These are phyloP conservation scores for Cladophialophora psammophila DNA, from an alignment of 2,329 filamentous ascomycete genomes.

Conservation along the genomic window DNA sequence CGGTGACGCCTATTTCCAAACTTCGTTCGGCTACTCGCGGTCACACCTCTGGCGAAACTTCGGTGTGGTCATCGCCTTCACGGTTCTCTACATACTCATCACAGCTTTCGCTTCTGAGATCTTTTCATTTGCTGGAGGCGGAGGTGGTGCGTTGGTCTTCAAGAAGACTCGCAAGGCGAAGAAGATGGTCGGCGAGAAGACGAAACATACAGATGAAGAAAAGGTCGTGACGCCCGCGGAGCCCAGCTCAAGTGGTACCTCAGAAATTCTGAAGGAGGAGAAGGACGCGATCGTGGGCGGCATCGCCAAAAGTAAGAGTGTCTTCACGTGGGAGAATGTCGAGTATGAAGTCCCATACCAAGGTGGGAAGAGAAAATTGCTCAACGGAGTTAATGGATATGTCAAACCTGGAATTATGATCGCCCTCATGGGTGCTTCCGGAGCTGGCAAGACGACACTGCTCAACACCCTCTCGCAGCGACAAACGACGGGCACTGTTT, in stretches of 20 bases:
- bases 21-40: slow-evolving; percentile 60
- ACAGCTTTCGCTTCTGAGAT: slow-evolving; percentile 75
- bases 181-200: slow-evolving; percentile 57
- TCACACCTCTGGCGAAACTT: slow-evolving; percentile 75
- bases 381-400: slow-evolving; percentile 76
- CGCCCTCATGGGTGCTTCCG: slow-evolving; percentile 80
- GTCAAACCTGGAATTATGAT: slow-evolving; percentile 82
- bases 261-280: slow-evolving; percentile 42
- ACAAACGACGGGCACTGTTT: slow-evolving; percentile 69
- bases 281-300: slow-evolving; percentile 54
- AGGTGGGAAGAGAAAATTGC: slow-evolving; percentile 65
- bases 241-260: slow-evolving; percentile 40
- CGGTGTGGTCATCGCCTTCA: slow-evolving; percentile 77
- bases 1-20: slow-evolving; percentile 63
- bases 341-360: slow-evolving; percentile 76
- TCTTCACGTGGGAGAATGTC: slow-evolving; percentile 76
- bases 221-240: slow-evolving; percentile 49
- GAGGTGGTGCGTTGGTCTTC: slow-evolving; percentile 74
- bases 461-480: slow-evolving; percentile 79
- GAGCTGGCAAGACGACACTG: slow-evolving; percentile 83
- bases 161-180: slow-evolving; percentile 71
- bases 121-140: slow-evolving; percentile 58
- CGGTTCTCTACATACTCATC: slow-evolving; percentile 74
- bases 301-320: slow-evolving; percentile 65
- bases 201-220: slow-evolving; percentile 64